A percentile compares a stretch with the other conserved stretches of the same genome.
These are phyloP conservation scores for Pichia cabralensis DNA, from an alignment of 805 yeast genomes.

Conservation along the genomic window DNA sequence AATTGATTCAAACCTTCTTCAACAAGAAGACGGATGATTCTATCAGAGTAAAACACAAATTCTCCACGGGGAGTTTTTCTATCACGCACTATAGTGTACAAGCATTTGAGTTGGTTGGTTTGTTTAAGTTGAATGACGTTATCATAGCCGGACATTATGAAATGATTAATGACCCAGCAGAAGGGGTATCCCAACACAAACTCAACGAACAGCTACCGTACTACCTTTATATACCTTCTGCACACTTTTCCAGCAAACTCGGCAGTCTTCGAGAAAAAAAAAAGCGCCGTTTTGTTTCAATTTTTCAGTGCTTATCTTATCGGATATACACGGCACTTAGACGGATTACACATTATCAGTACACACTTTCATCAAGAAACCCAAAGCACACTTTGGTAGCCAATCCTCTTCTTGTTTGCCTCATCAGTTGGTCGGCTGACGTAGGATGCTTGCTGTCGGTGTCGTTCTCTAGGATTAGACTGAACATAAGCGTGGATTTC, in stretches of 20 bases:
- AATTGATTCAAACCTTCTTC: conserved; percentile 93
- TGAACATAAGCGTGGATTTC: not conserved
- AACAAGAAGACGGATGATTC: conserved; percentile 86
- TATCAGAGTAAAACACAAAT: conserved; percentile 88
- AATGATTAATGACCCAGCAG: too few species aligned
- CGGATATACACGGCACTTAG: too few species aligned
- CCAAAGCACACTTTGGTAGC: conserved; percentile 21
- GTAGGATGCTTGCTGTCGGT: conserved; percentile 8
- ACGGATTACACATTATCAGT: too few species aligned
- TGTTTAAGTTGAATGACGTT: conserved; percentile 72
- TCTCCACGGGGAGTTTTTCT: conserved; percentile 75
- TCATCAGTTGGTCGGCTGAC: conserved; percentile 9
- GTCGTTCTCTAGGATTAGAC: not conserved
- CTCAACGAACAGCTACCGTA: too few species aligned
- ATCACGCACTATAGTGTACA: conserved; percentile 86
- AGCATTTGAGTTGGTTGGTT: conserved; percentile 80
- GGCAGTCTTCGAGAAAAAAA: too few species aligned
- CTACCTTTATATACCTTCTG: too few species aligned
- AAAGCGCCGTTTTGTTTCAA: too few species aligned
- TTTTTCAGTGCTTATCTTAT: too few species aligned
- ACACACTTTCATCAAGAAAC: conserved; percentile 18
- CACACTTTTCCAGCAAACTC: too few species aligned
- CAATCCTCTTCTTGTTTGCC: conserved; percentile 17
- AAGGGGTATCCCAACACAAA: too few species aligned
- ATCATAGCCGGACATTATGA: conserved; percentile 9